A percentile compares a stretch with the other conserved stretches of the same genome.
Conservation (phyloP, 768 basidiomycete species). For the Xerocomellus intermedius region DNA sequence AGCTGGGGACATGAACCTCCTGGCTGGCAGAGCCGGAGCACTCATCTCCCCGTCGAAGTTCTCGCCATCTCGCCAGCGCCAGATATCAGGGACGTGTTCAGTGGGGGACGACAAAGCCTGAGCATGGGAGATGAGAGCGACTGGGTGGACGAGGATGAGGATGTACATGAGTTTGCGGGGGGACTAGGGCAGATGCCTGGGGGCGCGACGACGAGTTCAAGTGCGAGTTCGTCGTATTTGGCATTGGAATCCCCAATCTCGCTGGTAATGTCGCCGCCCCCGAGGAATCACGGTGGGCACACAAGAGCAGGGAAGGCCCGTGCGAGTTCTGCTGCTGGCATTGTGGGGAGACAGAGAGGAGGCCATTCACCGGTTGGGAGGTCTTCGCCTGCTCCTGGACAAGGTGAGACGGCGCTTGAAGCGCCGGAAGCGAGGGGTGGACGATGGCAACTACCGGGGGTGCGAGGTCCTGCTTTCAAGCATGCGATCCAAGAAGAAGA, state of each 20-base stretch:
- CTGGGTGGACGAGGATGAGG: constrained; percentile 89
- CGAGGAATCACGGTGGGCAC: constrained; percentile 44
- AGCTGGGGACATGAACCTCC: constrained; percentile 86
- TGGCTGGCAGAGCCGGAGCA: constrained; percentile 69
- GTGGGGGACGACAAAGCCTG: constrained; percentile 53
- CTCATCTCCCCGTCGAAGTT: constrained; percentile 75
- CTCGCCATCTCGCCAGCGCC: constrained; percentile 59
- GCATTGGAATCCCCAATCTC: constrained; percentile 41
- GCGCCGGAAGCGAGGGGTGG: constrained; percentile 50
- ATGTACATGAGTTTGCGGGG: constrained; percentile 66
- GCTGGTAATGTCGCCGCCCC: constrained; percentile 46
- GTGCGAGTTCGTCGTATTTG: constrained; percentile 24
- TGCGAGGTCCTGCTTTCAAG: constrained; percentile 67
- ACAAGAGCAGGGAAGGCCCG: constrained; percentile 36
- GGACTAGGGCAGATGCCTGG: constrained; percentile 64
- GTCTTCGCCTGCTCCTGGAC: constrained; percentile 53
- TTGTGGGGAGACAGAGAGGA: constrained; percentile 41
- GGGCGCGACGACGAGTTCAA: constrained; percentile 27
- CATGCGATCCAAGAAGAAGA: constrained; percentile 84
- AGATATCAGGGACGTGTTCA: constrained; percentile 75
- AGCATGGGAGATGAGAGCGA: constrained; percentile 75
- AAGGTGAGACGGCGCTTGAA: constrained; percentile 46
- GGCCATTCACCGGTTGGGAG: constrained; percentile 62
- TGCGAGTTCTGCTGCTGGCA: constrained; percentile 21
- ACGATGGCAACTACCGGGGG: constrained; percentile 66